Base-by-base conservation (phyloP, 2,329 filamentous ascomycete genomes). In the Xylaria multiplex region DNA sequence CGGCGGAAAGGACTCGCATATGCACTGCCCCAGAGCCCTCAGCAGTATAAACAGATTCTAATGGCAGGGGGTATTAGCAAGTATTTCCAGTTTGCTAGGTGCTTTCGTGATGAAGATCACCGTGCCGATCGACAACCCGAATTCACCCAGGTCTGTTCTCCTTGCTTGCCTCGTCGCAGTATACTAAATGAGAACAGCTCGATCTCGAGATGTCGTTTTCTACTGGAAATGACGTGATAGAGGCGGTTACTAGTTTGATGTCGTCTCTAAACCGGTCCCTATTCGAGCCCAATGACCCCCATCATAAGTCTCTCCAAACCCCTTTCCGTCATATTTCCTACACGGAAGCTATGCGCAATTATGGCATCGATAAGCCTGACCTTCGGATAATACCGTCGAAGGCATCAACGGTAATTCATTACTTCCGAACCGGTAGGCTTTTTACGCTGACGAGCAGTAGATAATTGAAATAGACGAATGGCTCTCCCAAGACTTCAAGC, bases 11-110 rank as follows among this genome's bases (percentile, higher is more conserved):
- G 93, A 0, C 82, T 89, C 66, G 93, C 93, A 3, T 99, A 98
- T 78, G 96, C 96, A 8, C 82, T 99, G 22, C 94, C 94, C 0
- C 96, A 99, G 77, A 98, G 95, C 70, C 96, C 96, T 0, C 96
- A 99, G 78, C 96, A 99, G 78, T 99, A 98, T 77, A 99, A 99
- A 81, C 96, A 99, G 81, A 92, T 97, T 1, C 85, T 99, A 48
- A 98, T 99, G 93, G 92, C 93, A 0, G 91, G 92, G 67, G 95
- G 95, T 0, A 86, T 97, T 11, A 81, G 85, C 0, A 88, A 86
- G 46, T 99, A 99, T 77, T 96, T 91, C 78, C 96, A 99, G 74
- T 93, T 97, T 80, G 96, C 96, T 1, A 90, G 89, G 69, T 99
- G 96, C 76, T 99, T 97, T 79, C 90, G 96, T 14, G 96, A 99